Conservation (phyloP, 2,329 filamentous ascomycete species). For the Pseudogymnoascus sp. region DNA sequence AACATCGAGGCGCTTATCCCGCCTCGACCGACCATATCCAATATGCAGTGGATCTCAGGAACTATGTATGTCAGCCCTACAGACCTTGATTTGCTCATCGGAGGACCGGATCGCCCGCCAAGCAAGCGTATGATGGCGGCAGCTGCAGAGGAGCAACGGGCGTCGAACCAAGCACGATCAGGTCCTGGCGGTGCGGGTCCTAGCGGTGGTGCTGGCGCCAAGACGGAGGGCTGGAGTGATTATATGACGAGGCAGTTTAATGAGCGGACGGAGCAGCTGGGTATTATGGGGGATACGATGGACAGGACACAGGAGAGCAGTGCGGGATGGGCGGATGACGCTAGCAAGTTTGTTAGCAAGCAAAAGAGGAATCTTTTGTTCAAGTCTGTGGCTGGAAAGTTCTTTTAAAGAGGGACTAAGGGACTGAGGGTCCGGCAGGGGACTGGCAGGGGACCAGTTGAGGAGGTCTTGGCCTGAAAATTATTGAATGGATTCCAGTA, state of each 20-base stretch:
- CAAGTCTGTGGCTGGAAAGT: constrained; percentile 57
- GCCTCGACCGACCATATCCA: constrained; percentile 83
- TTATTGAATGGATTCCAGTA: neutral
- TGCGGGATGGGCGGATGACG: constrained; percentile 76
- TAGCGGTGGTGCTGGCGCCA: constrained; percentile 13
- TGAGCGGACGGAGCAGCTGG: constrained; percentile 81
- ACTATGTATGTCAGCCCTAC: constrained; percentile 82
- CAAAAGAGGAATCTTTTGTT: constrained; percentile 82
- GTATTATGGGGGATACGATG: constrained; percentile 75
- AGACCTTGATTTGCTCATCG: constrained; percentile 85
- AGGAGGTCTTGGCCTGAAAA: neutral
- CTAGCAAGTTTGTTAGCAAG: constrained; percentile 74
- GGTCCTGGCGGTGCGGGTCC: constrained; percentile 18
- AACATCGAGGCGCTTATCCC: constrained; percentile 69
- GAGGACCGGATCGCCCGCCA: constrained; percentile 77
- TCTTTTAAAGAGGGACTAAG: constrained; percentile 26
- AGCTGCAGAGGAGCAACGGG: constrained; percentile 63
- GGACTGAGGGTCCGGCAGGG: neutral
- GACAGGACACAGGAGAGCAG: constrained; percentile 74
- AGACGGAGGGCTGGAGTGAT: constrained; percentile 60
- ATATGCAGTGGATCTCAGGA: constrained; percentile 91
- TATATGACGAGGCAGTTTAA: constrained; percentile 84
- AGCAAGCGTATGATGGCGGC: constrained; percentile 84
- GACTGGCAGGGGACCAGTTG: neutral
- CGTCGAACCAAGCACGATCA: constrained; percentile 36